These are phyloP conservation scores for Neurospora discreta DNA, from an alignment of 495 filamentous ascomycete genomes.

Conservation along the genomic window DNA sequence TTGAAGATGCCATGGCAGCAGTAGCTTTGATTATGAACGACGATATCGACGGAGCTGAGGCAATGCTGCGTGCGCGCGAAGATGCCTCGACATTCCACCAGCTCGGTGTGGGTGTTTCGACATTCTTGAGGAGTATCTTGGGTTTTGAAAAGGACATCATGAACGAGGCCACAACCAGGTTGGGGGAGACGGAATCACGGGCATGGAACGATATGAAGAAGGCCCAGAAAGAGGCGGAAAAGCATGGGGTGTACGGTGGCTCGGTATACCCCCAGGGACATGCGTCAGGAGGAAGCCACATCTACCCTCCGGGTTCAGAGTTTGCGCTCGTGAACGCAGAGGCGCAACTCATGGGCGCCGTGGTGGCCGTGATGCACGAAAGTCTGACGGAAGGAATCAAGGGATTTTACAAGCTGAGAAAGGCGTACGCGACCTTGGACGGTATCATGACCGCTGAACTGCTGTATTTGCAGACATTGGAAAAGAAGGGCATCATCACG, in stretches of 20 bases:
- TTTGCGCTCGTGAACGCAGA: slow-evolving; percentile 66
- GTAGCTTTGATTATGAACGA: slow-evolving; percentile 73
- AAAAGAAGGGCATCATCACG: neutral
- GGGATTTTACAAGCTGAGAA: slow-evolving; percentile 87
- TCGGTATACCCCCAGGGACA: slow-evolving; percentile 2
- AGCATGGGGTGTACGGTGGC: slow-evolving; percentile 16
- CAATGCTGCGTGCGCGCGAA: slow-evolving; percentile 53
- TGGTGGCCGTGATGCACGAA: slow-evolving; percentile 82
- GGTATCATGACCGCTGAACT: slow-evolving; percentile 46
- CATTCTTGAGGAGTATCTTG: slow-evolving; percentile 75
- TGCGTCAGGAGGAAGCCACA: slow-evolving; percentile 13
- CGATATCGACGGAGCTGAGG: slow-evolving; percentile 81
- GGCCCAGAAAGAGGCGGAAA: slow-evolving; percentile 46
- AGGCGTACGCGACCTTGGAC: slow-evolving; percentile 78
- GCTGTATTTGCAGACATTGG: slow-evolving; percentile 25
- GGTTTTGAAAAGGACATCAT: slow-evolving; percentile 95
- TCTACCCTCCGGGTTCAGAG: slow-evolving; percentile 77
- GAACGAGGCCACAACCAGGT: slow-evolving; percentile 64
- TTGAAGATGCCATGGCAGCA: slow-evolving; percentile 37
- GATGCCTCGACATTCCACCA: slow-evolving; percentile 86
- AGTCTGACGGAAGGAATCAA: slow-evolving; percentile 84
- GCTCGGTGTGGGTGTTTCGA: slow-evolving; percentile 69
- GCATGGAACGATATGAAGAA: slow-evolving; percentile 70
- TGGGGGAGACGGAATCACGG: slow-evolving; percentile 67
- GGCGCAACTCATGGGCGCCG: slow-evolving; percentile 79